phyloP scores from a whole-genome alignment of 1,284 basidiomycete genomes.

The Termitomyces sp. region DNA sequence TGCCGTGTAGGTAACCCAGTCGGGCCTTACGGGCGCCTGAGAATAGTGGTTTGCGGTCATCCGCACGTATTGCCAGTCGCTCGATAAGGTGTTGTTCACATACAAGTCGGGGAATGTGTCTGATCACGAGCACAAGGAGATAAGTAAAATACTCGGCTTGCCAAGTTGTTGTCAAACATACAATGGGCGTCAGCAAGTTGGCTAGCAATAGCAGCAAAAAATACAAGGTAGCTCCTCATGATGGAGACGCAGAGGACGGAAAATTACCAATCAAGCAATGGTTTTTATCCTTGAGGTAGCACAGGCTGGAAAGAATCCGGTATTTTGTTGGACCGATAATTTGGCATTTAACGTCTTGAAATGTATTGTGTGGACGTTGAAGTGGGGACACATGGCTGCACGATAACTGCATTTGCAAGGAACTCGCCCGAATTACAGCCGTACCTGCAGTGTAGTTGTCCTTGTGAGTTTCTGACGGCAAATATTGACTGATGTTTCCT shows the following conservation, averaged over 20 bases:
- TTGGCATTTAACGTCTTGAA: neutral
- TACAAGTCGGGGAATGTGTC: constrained; percentile 35
- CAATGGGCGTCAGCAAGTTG: constrained; percentile 16
- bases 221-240: constrained; percentile 5
- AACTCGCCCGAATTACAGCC: constrained; percentile 5
- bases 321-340: constrained; percentile 12
- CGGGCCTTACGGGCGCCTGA: constrained; percentile 32
- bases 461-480: neutral
- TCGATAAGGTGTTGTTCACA: constrained; percentile 26
- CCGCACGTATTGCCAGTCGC: constrained; percentile 41
- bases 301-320: constrained; percentile 11
- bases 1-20: neutral
- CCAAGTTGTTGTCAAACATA: neutral
- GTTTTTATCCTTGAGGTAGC: neutral
- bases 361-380: neutral
- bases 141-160: neutral
- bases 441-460: neutral
- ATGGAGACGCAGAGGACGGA: neutral
- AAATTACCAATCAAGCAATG: neutral
- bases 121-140: neutral
- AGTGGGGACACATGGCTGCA: neutral
- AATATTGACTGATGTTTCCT: neutral
- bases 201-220: constrained; percentile 2
- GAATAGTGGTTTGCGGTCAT: constrained; percentile 40
- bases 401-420: too few relatives aligned